These are phyloP conservation scores for Sarocladium kiliense DNA, from an alignment of 2,329 filamentous ascomycete species.

Conservation along the genomic window DNA sequence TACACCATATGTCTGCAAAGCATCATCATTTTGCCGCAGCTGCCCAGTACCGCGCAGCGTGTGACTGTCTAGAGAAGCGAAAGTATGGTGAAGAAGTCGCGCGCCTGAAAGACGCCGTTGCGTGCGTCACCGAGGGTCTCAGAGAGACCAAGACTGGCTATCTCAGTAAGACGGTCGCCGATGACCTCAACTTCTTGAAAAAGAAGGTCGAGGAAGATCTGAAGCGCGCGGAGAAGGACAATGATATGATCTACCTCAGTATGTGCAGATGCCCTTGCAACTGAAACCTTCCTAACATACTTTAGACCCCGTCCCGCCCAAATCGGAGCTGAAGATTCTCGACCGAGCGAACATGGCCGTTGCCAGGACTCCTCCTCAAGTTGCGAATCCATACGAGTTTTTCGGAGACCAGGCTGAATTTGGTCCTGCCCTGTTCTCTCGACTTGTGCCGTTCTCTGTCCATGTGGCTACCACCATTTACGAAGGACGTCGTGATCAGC, in stretches of 20 bases:
- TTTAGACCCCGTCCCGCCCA: conserved; percentile 74
- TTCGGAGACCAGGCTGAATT: conserved; percentile 77
- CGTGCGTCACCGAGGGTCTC: conserved; percentile 78
- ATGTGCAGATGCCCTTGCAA: conserved; percentile 21
- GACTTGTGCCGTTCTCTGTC: conserved; percentile 90
- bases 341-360: conserved; percentile 87
- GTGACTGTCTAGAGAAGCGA: conserved; percentile 86
- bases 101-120: conserved; percentile 72
- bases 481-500: conserved; percentile 81
- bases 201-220: conserved; percentile 78
- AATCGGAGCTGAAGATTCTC: conserved; percentile 79
- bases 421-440: conserved; percentile 80
- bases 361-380: conserved; percentile 71
- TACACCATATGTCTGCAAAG: conserved; percentile 95
- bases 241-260: conserved; percentile 90
- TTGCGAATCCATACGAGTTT: conserved; percentile 73
- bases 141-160: conserved; percentile 71
- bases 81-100: conserved; percentile 96
- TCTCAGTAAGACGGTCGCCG: conserved; percentile 74
- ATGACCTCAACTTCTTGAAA: conserved; percentile 80
- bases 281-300: conserved; percentile 25
- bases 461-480: conserved; percentile 95
- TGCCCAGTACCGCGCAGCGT: conserved; percentile 85
- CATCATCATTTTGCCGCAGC: conserved; percentile 96
- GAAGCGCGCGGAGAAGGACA: conserved; percentile 91